phyloP scores from a whole-genome alignment of 495 filamentous ascomycete species.

The Neurospora terricola region DNA sequence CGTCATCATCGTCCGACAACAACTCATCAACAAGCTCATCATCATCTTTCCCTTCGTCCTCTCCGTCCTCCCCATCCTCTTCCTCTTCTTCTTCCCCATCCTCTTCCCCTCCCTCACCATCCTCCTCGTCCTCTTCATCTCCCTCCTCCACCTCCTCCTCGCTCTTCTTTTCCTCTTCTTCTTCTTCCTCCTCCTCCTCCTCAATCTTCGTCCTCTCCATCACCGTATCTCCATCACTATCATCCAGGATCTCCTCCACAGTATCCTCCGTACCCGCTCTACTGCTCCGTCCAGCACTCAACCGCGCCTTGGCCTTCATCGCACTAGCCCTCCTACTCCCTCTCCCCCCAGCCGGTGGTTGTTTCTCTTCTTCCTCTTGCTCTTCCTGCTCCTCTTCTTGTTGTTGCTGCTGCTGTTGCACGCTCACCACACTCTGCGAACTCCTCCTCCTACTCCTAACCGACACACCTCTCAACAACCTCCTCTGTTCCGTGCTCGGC shows the following conservation, averaged over 20 bases:
- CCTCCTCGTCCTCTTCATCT: background rate
- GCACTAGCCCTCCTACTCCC: background rate
- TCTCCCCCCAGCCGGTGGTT: background rate
- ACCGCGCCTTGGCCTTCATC: slow-evolving; percentile 1
- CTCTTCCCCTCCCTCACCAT: background rate
- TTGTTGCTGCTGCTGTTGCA: background rate
- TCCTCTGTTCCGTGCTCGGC: background rate
- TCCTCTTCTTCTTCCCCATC: too few relatives aligned
- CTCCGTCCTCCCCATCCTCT: slow-evolving; percentile 6
- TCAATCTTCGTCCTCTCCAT: slow-evolving; percentile 11
- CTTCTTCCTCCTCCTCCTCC: slow-evolving; percentile 12
- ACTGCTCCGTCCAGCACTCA: background rate
- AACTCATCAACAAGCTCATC: slow-evolving; percentile 30
- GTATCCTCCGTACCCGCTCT: background rate
- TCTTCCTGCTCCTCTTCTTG: background rate
- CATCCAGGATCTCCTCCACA: slow-evolving; percentile 15
- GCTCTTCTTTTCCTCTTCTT: background rate
- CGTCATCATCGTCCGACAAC: slow-evolving; percentile 29
- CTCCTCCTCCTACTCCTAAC: background rate
- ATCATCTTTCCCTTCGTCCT: slow-evolving; percentile 13
- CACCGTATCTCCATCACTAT: background rate
- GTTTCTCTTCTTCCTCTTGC: background rate
- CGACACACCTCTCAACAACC: background rate
- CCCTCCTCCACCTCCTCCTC: slow-evolving; percentile 1
- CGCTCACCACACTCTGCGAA: background rate